phyloP scores from a whole-genome alignment of 768 basidiomycete species.

The Suillus subluteus region DNA sequence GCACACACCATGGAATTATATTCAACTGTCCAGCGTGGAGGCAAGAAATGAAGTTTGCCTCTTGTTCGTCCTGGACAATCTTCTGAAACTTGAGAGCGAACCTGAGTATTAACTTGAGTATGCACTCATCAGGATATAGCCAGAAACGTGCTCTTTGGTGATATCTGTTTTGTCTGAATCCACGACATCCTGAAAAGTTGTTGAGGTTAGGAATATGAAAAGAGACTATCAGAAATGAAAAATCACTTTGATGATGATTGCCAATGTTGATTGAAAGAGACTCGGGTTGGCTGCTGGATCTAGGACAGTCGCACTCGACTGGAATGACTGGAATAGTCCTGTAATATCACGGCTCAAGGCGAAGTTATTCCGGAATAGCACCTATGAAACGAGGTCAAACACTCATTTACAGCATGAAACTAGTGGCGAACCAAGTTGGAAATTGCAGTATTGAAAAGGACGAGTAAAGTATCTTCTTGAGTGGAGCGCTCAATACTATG shows the following conservation, averaged over 20 bases:
- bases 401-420: background rate
- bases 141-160: slow-evolving; percentile 50
- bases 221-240: background rate
- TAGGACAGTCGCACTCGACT: slow-evolving; percentile 58
- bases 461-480: slow-evolving; percentile 65
- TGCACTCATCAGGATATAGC: background rate
- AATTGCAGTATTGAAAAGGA: slow-evolving; percentile 66
- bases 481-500: slow-evolving; percentile 66
- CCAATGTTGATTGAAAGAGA: slow-evolving; percentile 60
- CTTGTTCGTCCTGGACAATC: slow-evolving; percentile 66
- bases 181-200: slow-evolving; percentile 53
- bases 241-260: slow-evolving; percentile 64
- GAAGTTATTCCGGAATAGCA: slow-evolving; percentile 69
- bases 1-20: slow-evolving; percentile 60
- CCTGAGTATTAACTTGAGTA: slow-evolving; percentile 31
- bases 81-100: slow-evolving; percentile 60
- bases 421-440: slow-evolving; percentile 54
- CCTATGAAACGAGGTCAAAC: slow-evolving; percentile 36
- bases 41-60: slow-evolving; percentile 62
- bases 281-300: slow-evolving; percentile 62
- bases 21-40: slow-evolving; percentile 57
- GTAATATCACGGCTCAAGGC: slow-evolving; percentile 64
- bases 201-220: background rate
- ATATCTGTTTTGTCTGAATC: slow-evolving; percentile 65
- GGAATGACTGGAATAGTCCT: slow-evolving; percentile 65